Evolutionary conservation across 495 filamentous ascomycete species (phyloP).

Genomic region (Aspergillus conjunctus): DNA sequence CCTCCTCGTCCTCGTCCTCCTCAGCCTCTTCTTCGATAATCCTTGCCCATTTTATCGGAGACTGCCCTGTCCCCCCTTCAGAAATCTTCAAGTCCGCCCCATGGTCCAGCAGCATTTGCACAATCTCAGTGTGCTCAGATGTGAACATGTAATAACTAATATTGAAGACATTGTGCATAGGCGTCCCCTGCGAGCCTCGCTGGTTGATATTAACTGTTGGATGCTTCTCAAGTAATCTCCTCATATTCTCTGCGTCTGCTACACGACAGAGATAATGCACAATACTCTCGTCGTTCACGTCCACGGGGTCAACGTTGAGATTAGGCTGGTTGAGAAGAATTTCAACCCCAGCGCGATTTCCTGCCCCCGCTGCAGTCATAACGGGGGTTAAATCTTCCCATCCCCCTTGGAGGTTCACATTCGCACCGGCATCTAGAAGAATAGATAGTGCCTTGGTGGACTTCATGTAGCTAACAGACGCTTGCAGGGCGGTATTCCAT

Average conservation of each 20-base stretch:
- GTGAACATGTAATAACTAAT: neutral
- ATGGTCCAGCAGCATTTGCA: neutral
- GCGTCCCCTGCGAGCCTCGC: neutral
- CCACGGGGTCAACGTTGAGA: neutral
- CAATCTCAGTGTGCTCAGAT: neutral
- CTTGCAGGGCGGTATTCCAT: conserved; percentile 5
- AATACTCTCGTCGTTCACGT: neutral
- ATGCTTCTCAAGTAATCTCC: neutral
- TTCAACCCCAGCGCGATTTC: neutral
- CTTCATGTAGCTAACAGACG: neutral
- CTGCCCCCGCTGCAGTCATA: neutral
- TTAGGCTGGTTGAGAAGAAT: neutral
- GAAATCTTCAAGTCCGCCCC: neutral
- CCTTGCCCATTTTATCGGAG: neutral
- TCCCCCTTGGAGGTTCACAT: neutral
- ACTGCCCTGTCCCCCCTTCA: neutral
- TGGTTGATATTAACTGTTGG: neutral
- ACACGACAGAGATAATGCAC: conserved; percentile 8
- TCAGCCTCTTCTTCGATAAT: neutral
- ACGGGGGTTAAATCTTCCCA: neutral
- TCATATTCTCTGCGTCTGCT: neutral
- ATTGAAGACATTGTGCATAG: neutral
- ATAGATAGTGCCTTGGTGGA: neutral
- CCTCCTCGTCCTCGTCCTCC: neutral
- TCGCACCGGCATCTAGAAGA: neutral